phyloP scores from a whole-genome alignment of 2,329 filamentous ascomycete genomes.

The Nemania diffusa region DNA sequence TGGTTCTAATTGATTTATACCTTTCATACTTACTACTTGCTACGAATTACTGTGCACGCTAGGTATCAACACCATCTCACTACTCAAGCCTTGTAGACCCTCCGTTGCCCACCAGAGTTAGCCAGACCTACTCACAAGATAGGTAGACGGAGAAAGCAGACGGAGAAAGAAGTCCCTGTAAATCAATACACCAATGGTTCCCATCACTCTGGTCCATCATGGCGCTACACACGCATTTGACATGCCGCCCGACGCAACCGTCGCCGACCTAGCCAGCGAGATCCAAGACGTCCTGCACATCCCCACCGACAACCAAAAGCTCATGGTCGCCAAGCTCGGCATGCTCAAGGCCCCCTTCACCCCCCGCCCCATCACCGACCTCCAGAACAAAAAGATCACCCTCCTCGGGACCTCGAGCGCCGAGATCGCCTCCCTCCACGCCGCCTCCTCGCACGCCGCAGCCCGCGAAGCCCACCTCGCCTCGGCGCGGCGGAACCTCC shows the following conservation, averaged over 20 bases:
- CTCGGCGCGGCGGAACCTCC: constrained; percentile 46
- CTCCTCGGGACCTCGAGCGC: constrained; percentile 71
- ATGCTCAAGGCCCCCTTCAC: constrained; percentile 73
- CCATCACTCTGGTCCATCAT: constrained; percentile 60
- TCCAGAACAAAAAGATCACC: constrained; percentile 69
- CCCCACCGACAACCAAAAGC: constrained; percentile 72
- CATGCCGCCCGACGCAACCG: constrained; percentile 58
- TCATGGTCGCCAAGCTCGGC: constrained; percentile 72
- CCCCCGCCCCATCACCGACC: constrained; percentile 58
- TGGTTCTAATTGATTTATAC: background rate
- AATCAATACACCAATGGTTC: constrained; percentile 45
- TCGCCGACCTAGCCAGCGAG: constrained; percentile 68
- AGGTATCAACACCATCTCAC: background rate
- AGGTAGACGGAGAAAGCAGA: no score
- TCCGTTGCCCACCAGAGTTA: background rate
- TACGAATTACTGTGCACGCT: background rate
- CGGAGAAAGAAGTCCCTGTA: constrained; percentile 29
- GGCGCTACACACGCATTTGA: constrained; percentile 57
- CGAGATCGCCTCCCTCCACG: constrained; percentile 67
- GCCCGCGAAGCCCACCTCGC: constrained; percentile 58
- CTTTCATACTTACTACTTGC: background rate
- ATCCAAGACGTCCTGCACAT: constrained; percentile 68
- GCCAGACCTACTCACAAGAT: constrained; percentile 30
- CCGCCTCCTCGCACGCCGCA: constrained; percentile 60
- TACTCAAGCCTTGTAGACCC: background rate